A percentile compares a stretch with the other conserved stretches of the same genome.
phyloP scores from a whole-genome alignment of 139 green algal genomes.

The Penium margaritaceum region DNA sequence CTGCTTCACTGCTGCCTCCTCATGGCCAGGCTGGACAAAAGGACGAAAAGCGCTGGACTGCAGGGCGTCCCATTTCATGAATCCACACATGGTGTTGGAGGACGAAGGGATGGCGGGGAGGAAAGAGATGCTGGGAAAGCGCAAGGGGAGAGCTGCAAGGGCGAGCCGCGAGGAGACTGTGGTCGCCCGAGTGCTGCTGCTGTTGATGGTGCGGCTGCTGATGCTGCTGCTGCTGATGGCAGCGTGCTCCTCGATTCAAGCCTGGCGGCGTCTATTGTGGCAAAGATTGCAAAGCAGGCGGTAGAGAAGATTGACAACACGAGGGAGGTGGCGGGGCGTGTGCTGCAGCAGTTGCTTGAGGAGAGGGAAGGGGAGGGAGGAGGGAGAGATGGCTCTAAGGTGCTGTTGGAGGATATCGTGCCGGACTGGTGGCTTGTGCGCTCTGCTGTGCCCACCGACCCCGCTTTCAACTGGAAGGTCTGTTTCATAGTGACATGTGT shows the following conservation, averaged over 20 bases:
- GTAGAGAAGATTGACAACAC: slow-evolving; percentile 76
- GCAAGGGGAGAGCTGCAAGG: neutral
- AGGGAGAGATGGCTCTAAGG: neutral
- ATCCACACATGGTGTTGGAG: neutral
- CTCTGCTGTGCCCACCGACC: neutral
- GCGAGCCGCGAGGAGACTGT: neutral
- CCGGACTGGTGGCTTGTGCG: neutral
- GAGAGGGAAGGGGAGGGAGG: neutral
- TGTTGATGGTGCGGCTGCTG: too few species aligned
- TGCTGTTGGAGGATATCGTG: neutral
- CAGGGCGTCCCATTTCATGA: too few species aligned
- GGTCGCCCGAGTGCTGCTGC: slow-evolving; percentile 55
- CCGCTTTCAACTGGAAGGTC: slow-evolving; percentile 4
- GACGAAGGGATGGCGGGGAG: neutral
- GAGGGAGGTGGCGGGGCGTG: slow-evolving; percentile 50
- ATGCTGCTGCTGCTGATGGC: too few species aligned
- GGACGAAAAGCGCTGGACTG: too few species aligned
- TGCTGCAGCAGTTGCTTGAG: slow-evolving; percentile 38
- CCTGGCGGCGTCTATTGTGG: too few species aligned
- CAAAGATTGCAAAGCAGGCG: too few species aligned
- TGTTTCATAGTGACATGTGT: too few species aligned
- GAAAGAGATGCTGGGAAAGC: neutral
- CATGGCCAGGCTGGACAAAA: too few species aligned
- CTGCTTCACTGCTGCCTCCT: slow-evolving; percentile 45
- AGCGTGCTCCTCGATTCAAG: too few species aligned